Percentiles rank a stretch among this genome's conserved stretches.
Conservation (phyloP, 176 grass and related monocot species). For the Aegilops longissima region DNA sequence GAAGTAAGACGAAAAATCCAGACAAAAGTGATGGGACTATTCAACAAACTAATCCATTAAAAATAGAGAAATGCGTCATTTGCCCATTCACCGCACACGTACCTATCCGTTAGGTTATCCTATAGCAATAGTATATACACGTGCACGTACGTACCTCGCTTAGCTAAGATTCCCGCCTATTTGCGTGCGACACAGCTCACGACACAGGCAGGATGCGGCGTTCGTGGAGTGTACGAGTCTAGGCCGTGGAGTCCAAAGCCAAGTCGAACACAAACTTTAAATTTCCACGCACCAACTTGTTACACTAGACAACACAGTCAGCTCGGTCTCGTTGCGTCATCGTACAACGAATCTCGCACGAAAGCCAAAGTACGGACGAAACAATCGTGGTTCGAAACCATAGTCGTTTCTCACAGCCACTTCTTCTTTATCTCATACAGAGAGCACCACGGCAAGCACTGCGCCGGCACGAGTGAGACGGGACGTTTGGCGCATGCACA, state of each 20-base stretch:
- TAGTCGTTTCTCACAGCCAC: background rate
- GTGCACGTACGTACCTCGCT: background rate
- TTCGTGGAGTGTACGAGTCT: background rate
- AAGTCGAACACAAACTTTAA: background rate
- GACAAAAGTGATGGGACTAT: no score
- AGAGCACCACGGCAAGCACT: background rate
- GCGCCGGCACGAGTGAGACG: background rate
- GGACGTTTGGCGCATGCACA: background rate
- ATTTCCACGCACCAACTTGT: background rate
- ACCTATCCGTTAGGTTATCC: background rate
- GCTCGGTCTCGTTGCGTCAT: background rate
- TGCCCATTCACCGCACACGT: background rate
- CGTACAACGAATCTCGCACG: slow-evolving; percentile 9
- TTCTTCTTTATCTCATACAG: background rate
- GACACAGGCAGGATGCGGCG: background rate
- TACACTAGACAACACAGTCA: background rate
- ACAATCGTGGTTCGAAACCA: background rate
- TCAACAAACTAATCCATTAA: no score
- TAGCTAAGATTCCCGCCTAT: background rate
- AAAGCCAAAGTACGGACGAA: background rate
- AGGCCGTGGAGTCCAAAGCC: slow-evolving; percentile 1
- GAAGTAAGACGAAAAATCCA: no score
- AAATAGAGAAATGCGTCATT: no score
- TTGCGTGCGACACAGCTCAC: slow-evolving; percentile 1
- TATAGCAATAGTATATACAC: background rate